phyloP scores from a whole-genome alignment of 1,284 basidiomycete genomes.

The Trametes sp. region DNA sequence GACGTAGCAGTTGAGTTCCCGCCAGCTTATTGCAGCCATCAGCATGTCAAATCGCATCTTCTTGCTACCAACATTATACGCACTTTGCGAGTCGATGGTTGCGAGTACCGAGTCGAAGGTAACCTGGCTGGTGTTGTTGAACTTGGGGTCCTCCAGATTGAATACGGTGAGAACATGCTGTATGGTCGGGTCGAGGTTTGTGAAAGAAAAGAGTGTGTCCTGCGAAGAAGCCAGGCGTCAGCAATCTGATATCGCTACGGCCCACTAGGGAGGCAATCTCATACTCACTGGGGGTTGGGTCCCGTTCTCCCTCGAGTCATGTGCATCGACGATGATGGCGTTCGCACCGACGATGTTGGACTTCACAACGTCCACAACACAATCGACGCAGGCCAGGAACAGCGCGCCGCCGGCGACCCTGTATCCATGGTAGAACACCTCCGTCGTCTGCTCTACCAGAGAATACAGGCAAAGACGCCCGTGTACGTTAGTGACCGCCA shows the following conservation, averaged over 20 bases:
- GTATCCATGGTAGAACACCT: constrained; percentile 35
- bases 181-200: constrained; percentile 36
- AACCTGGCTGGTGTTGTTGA: constrained; percentile 38
- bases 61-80: not conserved
- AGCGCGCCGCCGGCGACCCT: constrained; percentile 27
- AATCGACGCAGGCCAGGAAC: constrained; percentile 36
- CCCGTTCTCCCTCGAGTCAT: constrained; percentile 28
- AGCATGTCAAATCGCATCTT: not conserved
- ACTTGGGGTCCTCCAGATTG: constrained; percentile 40
- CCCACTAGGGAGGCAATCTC: too few relatives aligned
- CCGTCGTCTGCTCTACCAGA: constrained; percentile 28
- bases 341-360: not conserved
- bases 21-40: not conserved
- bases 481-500: not conserved
- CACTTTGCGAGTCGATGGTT: constrained; percentile 28
- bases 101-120: constrained; percentile 42
- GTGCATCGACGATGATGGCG: constrained; percentile 26
- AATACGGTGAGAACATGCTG: constrained; percentile 41
- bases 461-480: not conserved
- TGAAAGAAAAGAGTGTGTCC: constrained; percentile 38
- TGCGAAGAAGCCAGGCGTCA: constrained; percentile 3
- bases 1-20: not conserved
- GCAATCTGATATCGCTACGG: not conserved
- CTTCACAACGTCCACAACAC: constrained; percentile 3
- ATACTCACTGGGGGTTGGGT: constrained; percentile 29